Conservation (phyloP, 306 rosid species). For the Acacia crassicarpa region DNA sequence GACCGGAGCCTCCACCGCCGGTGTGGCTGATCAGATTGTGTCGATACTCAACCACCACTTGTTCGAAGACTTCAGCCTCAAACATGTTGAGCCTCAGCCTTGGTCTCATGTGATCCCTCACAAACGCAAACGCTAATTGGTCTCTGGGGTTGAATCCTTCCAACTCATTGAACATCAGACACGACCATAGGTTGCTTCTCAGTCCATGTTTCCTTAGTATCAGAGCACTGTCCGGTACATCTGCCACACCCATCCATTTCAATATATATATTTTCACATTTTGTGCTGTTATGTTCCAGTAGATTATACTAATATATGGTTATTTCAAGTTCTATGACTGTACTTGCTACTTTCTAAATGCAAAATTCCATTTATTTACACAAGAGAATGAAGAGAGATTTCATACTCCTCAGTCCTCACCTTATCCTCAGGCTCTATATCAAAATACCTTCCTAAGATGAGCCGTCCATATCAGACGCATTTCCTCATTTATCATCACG, state of each 20-base stretch:
- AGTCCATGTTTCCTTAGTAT: constrained; percentile 75
- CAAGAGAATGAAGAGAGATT: neutral
- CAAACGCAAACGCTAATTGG: constrained; percentile 85
- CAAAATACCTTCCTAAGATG: neutral
- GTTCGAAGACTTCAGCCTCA: constrained; percentile 83
- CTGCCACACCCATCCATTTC: constrained; percentile 39
- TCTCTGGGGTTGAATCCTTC: constrained; percentile 95
- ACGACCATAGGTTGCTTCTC: constrained; percentile 70
- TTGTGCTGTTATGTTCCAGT: too few species aligned
- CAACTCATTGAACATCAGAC: constrained; percentile 84
- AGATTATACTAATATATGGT: neutral
- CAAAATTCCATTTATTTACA: neutral
- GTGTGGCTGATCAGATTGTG: constrained; percentile 64
- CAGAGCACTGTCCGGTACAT: constrained; percentile 94
- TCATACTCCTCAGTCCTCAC: neutral
- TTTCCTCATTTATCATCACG: neutral
- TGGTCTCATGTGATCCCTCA: constrained; percentile 84
- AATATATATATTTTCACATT: too few species aligned
- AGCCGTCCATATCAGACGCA: neutral
- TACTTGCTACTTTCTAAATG: neutral
- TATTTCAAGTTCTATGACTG: neutral
- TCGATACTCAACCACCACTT: constrained; percentile 70
- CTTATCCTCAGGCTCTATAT: neutral
- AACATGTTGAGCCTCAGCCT: constrained; percentile 74
- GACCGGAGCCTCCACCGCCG: neutral